Evolutionary conservation across 2,329 filamentous ascomycete species (phyloP).

Genomic region (Colletotrichum lentis): DNA sequence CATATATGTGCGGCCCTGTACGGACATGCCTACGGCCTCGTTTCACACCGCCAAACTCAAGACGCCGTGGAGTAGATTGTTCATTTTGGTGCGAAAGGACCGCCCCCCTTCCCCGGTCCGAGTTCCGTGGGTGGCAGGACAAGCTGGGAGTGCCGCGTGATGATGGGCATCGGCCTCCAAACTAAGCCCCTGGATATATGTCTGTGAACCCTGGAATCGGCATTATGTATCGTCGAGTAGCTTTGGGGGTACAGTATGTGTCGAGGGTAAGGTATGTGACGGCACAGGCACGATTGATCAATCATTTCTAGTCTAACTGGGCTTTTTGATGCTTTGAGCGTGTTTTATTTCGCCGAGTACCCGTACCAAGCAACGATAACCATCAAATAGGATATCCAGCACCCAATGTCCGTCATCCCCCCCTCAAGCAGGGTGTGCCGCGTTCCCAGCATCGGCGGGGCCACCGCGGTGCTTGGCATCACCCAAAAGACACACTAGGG

Average conservation of each 20-base stretch:
- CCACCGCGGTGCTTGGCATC: background rate
- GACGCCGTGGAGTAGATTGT: background rate
- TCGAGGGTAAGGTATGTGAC: too few relatives aligned
- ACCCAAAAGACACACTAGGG: background rate
- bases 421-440: background rate
- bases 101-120: too few relatives aligned
- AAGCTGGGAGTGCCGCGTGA: background rate
- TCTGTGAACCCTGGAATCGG: too few relatives aligned
- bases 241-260: too few relatives aligned
- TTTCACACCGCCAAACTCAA: background rate
- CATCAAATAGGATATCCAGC: background rate
- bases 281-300: background rate
- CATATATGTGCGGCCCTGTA: background rate
- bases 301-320: too few relatives aligned
- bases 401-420: conserved; percentile 4
- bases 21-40: background rate
- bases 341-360: background rate
- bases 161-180: background rate
- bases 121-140: background rate
- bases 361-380: background rate
- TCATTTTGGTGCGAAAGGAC: background rate
- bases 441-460: conserved; percentile 7
- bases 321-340: background rate
- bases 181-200: background rate
- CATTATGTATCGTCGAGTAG: background rate